These are phyloP conservation scores for Pseudocercospora ulei DNA, from an alignment of 2,329 filamentous ascomycete species.

Conservation along the genomic window DNA sequence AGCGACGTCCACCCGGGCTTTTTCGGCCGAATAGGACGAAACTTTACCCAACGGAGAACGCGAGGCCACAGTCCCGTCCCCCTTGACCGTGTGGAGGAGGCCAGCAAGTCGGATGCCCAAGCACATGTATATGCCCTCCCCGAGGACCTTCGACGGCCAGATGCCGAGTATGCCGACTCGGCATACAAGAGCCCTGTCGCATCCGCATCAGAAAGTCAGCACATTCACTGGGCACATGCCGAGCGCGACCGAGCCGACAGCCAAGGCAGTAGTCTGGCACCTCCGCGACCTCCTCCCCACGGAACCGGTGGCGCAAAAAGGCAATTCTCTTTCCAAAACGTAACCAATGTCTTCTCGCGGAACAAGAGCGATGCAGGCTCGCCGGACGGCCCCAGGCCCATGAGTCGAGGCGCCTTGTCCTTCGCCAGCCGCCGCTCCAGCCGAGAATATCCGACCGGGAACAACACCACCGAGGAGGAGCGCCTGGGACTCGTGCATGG, in stretches of 20 bases:
- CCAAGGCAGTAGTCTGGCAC: conserved; percentile 40
- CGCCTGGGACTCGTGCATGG: conserved; percentile 34
- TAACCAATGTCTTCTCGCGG: conserved; percentile 54
- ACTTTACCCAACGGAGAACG: conserved; percentile 17
- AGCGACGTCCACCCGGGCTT: conserved; percentile 43
- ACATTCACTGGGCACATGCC: conserved; percentile 43
- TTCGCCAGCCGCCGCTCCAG: conserved; percentile 29
- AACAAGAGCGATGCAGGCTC: conserved; percentile 35
- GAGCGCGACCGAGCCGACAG: conserved; percentile 37
- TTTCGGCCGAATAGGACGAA: conserved; percentile 33
- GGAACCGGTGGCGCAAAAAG: conserved; percentile 48
- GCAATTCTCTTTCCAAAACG: conserved; percentile 83
- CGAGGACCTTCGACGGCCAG: conserved; percentile 35
- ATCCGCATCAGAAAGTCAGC: conserved; percentile 32
- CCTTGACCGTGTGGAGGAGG: conserved; percentile 32
- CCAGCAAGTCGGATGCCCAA: conserved; percentile 23
- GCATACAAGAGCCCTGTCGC: conserved; percentile 37
- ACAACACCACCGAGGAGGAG: conserved; percentile 34
- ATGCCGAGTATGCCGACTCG: conserved; percentile 46
- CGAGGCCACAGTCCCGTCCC: conserved; percentile 30
- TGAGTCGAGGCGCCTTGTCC: conserved; percentile 32
- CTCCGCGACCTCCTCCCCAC: conserved; percentile 52
- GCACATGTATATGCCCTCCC: conserved; percentile 47
- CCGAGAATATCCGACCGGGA: conserved; percentile 21
- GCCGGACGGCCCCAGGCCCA: conserved; percentile 27